Evolutionary conservation across 2,329 filamentous ascomycete genomes (phyloP).

Genomic region (Phoma sp.): DNA sequence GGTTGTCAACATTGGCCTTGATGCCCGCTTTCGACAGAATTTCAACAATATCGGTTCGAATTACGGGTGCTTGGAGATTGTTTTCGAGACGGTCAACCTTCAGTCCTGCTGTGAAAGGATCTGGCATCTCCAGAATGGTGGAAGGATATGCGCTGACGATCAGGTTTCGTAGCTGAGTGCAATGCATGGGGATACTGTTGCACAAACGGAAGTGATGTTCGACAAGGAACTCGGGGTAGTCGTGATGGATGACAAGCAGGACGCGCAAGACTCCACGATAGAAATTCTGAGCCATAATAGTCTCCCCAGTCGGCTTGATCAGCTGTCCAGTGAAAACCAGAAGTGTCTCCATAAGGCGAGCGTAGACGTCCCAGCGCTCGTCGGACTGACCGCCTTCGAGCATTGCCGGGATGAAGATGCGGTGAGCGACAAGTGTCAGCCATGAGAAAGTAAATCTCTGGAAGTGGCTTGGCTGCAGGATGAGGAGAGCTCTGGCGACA

Average conservation of each 20-base stretch:
- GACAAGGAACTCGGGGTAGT: slow-evolving; percentile 91
- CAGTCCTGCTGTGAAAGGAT: slow-evolving; percentile 74
- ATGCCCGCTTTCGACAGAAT: slow-evolving; percentile 60
- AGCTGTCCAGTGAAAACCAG: slow-evolving; percentile 79
- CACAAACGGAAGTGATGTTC: slow-evolving; percentile 86
- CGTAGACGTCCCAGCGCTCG: slow-evolving; percentile 77
- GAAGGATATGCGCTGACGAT: slow-evolving; percentile 82
- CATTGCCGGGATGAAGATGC: slow-evolving; percentile 81
- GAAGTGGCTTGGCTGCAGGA: slow-evolving; percentile 77
- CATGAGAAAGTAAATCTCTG: slow-evolving; percentile 87
- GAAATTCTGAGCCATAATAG: slow-evolving; percentile 77
- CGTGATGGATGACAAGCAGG: slow-evolving; percentile 85
- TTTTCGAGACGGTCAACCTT: slow-evolving; percentile 82
- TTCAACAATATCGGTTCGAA: slow-evolving; percentile 68
- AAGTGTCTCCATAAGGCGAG: slow-evolving; percentile 75
- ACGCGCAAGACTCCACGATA: slow-evolving; percentile 86
- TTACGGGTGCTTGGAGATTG: slow-evolving; percentile 70
- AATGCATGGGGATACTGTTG: slow-evolving; percentile 81
- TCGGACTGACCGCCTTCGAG: slow-evolving; percentile 66
- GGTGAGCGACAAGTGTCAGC: slow-evolving; percentile 82
- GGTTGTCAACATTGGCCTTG: slow-evolving; percentile 60
- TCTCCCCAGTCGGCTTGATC: slow-evolving; percentile 75
- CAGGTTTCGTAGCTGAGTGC: slow-evolving; percentile 86
- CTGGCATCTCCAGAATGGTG: slow-evolving; percentile 73
- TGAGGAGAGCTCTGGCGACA: slow-evolving; percentile 74